Evolutionary conservation across 2,329 filamentous ascomycete species (phyloP), one percentile per base, ranked within the genome.

Genomic region (Stagonosporopsis vannaccii): DNA sequence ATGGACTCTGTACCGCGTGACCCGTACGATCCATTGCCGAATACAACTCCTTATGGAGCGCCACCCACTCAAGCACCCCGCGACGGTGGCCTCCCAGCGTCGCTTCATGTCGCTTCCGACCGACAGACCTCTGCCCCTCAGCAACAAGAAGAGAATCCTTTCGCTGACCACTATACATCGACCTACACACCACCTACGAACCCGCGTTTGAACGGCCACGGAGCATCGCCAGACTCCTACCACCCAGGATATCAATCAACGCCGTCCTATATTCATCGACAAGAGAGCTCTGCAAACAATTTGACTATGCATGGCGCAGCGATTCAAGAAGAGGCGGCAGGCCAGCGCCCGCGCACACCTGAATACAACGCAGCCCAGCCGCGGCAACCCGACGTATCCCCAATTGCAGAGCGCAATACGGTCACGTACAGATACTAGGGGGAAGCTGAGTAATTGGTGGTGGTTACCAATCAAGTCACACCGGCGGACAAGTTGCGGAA

Each of bases 291-390:
- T 25, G 72, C 66, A 4, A 75, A 78, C 52, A 75, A 79, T 23
- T 41, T 79, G 46, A 80, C 78, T 2, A 82, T 82, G 80, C 79
- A 80, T 51, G 80, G 79, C 8, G 75, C 65, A n/a, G 64, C 55
- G 8, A 62, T 71, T 39, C 56, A 56, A 20, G 72, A 73, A 39
- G 72, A 71, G 45, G 67, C 70, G 19, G 62, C 70, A 42, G 58
- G 55, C 39, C 55, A 55, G 56, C 63, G 65, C 49, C 64, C 66
- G 46, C 63, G 47, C 36, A 73, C 73, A 23, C 68, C 69, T 44
- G 69, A 74, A 37, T 56, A 28, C 8, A 59, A 50, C 17, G 46
- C 59, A 15, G 54, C 50, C 26, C 60, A 59, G 54, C 60, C 56
- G 19, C 46, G 51, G 48, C 54, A 58, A 7, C 58, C 62, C 35